Base-by-base conservation (phyloP, 2,329 filamentous ascomycete genomes). In the Fusarium sambucinum region DNA sequence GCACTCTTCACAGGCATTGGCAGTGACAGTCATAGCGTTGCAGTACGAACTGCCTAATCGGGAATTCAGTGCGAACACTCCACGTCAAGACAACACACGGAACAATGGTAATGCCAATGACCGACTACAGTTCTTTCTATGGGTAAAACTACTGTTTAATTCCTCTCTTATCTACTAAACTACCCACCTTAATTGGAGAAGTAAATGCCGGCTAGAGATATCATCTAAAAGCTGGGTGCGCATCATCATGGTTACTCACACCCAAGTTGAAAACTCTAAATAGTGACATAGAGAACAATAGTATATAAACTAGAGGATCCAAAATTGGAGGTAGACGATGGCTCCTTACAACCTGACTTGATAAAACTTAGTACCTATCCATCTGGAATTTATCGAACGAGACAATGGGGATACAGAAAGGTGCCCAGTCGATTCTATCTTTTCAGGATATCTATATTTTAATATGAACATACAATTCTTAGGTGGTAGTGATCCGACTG, bases 331-430 rank as follows among this genome's bases (percentile, higher is more conserved):
- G n/a, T n/a, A n/a, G n/a, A n/a, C n/a, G n/a, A n/a, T 23, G 23
- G 2, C 16, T 4, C 8, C 13, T 16, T 2, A 16, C 1, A 23
- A 4, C 23, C 19, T 9, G 13, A 16, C 38, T 40, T 19, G 12
- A 38, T 38, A 5, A 38, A 2, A 6, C 3, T 38, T 0, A 13
- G 1, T 19, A 13, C n/a, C 35, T 2, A 12, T 27, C 0, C 13
- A 38, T 38, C 12, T 1, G 12, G 12, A 19, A 19, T 19, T 7
- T 8, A 19, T 38, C 2, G 3, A 38, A 13, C n/a, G 6, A n/a
- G n/a, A n/a, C 13, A 38, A 19, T 12, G 19, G 12, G 35, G 6
- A 38, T 19, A n/a, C 11, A 19, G 0, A 38, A 4, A 33, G 11
- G n/a, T 19, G 5, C 12, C 12, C 11, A 19, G 35, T 19, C 2